phyloP scores from a whole-genome alignment of 2,329 filamentous ascomycete species.

The Ambrosiella cleistominuta region DNA sequence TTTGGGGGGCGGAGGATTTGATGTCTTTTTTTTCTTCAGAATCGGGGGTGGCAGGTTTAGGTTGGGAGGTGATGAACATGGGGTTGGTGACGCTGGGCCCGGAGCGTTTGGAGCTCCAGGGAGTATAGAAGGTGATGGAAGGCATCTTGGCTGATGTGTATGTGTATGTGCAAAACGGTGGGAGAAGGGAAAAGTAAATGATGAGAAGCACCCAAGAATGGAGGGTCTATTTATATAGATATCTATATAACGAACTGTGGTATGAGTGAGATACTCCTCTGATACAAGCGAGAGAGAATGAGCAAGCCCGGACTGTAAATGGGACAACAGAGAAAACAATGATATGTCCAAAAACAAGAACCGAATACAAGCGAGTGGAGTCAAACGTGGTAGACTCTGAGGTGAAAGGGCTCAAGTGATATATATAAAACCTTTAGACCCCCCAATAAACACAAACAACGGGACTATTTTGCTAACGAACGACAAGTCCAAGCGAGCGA shows the following conservation, averaged over 20 bases:
- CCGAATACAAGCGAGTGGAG: no score
- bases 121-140: conserved; percentile 5
- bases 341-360: neutral
- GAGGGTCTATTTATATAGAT: neutral
- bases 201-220: neutral
- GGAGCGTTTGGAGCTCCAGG: conserved; percentile 8
- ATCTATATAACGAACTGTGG: neutral
- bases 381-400: no score
- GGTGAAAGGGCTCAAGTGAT: no score
- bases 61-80: conserved; percentile 3
- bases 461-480: no score
- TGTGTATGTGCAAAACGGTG: neutral
- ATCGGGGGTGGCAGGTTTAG: neutral
- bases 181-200: neutral
- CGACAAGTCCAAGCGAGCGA: no score
- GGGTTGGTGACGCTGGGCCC: conserved; percentile 10
- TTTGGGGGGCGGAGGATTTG: conserved; percentile 1
- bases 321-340: neutral
- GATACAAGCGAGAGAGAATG: neutral
- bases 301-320: neutral
- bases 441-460: no score
- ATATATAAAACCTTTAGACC: no score
- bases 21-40: neutral
- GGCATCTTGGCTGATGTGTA: conserved; percentile 3
- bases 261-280: neutral